A percentile compares a stretch with the other conserved stretches of the same genome.
phyloP scores from a whole-genome alignment of 2,329 filamentous ascomycete species.

The Ceratocystis papillata region DNA sequence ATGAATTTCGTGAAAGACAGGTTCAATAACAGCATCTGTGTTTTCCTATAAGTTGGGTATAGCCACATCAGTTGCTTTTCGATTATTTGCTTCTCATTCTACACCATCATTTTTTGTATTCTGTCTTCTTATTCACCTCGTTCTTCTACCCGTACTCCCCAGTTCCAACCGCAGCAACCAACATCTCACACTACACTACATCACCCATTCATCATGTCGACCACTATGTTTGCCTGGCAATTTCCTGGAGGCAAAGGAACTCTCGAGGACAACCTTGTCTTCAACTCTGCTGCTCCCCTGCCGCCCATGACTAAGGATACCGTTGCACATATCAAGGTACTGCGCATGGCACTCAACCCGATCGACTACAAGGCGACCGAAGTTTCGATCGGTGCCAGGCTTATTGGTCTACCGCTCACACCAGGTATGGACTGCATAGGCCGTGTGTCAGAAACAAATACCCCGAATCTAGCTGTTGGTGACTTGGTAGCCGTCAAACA shows the following conservation, averaged over 20 bases:
- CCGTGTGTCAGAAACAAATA: constrained; percentile 33
- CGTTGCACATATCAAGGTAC: constrained; percentile 37
- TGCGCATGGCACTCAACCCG: constrained; percentile 38
- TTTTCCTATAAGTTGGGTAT: background rate
- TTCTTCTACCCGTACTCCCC: background rate
- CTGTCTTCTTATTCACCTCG: background rate
- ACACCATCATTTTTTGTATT: background rate
- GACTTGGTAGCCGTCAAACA: constrained; percentile 37
- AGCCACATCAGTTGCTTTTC: too few relatives aligned
- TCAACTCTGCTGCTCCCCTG: constrained; percentile 25
- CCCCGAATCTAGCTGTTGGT: constrained; percentile 32
- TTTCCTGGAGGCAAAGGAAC: constrained; percentile 27
- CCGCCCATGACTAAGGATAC: constrained; percentile 27
- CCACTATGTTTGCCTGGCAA: constrained; percentile 25
- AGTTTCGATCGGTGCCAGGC: constrained; percentile 27
- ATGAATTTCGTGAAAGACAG: too few relatives aligned
- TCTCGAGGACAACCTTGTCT: constrained; percentile 27
- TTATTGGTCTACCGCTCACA: constrained; percentile 36
- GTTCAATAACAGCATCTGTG: background rate
- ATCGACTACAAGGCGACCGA: constrained; percentile 42
- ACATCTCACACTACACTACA: background rate
- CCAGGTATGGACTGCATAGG: constrained; percentile 45
- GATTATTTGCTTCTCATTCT: background rate
- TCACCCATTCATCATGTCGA: constrained; percentile 16
- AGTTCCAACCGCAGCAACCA: background rate